phyloP scores from a whole-genome alignment of 768 basidiomycete species.

The Russula sp. region DNA sequence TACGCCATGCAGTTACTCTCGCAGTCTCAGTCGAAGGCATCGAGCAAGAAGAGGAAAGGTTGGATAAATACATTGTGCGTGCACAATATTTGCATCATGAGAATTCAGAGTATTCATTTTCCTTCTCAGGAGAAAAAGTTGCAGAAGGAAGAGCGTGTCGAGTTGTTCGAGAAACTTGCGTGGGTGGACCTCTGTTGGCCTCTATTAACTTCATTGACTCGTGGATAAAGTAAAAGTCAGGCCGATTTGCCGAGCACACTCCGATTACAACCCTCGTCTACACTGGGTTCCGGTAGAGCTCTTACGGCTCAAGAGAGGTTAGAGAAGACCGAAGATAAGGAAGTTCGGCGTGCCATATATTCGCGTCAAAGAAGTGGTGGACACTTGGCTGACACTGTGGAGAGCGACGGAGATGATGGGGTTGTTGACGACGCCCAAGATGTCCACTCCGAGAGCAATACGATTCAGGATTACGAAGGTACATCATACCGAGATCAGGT shows the following conservation, averaged over 20 bases:
- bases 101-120: not conserved
- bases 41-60: slow-evolving; percentile 49
- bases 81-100: not conserved
- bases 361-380: slow-evolving; percentile 46
- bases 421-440: not conserved
- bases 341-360: slow-evolving; percentile 52
- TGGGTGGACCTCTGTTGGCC: slow-evolving; percentile 41
- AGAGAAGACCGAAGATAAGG: slow-evolving; percentile 58
- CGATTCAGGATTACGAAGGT: slow-evolving; percentile 3
- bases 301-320: slow-evolving; percentile 57
- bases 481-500: slow-evolving; percentile 1
- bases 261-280: slow-evolving; percentile 73
- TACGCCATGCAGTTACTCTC: slow-evolving; percentile 22
- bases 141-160: slow-evolving; percentile 79
- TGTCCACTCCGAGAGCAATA: not conserved
- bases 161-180: slow-evolving; percentile 80
- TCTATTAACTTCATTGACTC: slow-evolving; percentile 16
- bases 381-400: slow-evolving; percentile 17
- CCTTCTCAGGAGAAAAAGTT: slow-evolving; percentile 77
- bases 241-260: slow-evolving; percentile 57
- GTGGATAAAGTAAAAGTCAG: slow-evolving; percentile 55
- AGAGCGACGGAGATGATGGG: slow-evolving; percentile 18
- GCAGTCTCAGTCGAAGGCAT: slow-evolving; percentile 38
- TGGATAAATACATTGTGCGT: slow-evolving; percentile 51
- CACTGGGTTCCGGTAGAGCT: slow-evolving; percentile 72